These are phyloP conservation scores for Vitis cinerea DNA, from an alignment of 164 flowering plant genomes.

Conservation along the genomic window DNA sequence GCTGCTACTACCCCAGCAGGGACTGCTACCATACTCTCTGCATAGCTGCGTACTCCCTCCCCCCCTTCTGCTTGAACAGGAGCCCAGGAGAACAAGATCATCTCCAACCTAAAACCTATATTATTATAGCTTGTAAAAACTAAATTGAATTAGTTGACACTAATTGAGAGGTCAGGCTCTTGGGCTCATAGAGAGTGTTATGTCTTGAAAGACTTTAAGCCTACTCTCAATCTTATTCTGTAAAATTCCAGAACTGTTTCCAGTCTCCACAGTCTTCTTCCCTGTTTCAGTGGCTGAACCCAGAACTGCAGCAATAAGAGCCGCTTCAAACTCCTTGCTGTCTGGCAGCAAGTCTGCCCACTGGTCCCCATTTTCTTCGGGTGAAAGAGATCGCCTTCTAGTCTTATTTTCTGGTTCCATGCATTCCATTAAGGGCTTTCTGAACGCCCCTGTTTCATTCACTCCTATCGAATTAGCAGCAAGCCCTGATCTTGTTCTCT, in stretches of 20 bases:
- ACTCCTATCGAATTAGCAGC: constrained; percentile 18
- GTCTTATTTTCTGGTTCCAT: constrained; percentile 43
- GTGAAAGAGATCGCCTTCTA: constrained; percentile 42
- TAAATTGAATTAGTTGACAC: not conserved
- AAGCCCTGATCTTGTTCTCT: constrained; percentile 73
- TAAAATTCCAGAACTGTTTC: constrained; percentile 8
- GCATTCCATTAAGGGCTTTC: constrained; percentile 9
- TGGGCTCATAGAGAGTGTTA: constrained; percentile 76
- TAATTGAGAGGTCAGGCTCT: constrained; percentile 40
- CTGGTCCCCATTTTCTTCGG: constrained; percentile 33
- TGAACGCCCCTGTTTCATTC: constrained; percentile 7
- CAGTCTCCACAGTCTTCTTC: constrained; percentile 12
- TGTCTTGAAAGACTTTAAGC: constrained; percentile 80
- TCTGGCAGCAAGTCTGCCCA: constrained; percentile 60
- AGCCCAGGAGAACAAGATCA: constrained; percentile 82
- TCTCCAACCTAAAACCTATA: constrained; percentile 53
- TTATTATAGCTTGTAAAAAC: not conserved
- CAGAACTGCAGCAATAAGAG: constrained; percentile 78
- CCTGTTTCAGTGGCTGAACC: constrained; percentile 30
- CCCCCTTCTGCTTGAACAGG: not conserved
- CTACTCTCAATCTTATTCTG: constrained; percentile 62
- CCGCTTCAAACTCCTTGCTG: constrained; percentile 76
- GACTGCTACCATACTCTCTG: too few species aligned
- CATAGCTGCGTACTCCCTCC: not conserved
- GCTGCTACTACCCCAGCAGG: not conserved